A percentile compares a stretch with the other conserved stretches of the same genome.
These are phyloP conservation scores for Phytophthora pini DNA, from an alignment of 352 stramenopile genomes.

Conservation along the genomic window DNA sequence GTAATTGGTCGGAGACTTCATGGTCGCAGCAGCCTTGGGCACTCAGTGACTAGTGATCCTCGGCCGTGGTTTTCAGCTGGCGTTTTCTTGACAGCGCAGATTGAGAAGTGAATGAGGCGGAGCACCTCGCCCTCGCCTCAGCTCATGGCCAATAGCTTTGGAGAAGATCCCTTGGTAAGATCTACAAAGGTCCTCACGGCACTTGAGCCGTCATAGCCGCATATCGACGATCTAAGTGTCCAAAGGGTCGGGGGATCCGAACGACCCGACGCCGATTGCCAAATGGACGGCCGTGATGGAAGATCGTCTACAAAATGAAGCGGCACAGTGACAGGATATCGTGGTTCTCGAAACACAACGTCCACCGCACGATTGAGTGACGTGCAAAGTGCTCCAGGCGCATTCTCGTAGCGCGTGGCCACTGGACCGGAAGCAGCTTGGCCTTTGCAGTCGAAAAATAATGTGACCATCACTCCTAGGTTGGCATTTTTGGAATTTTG, in stretches of 20 bases:
- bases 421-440: no score
- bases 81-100: slow-evolving; percentile 18
- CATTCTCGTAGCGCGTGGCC: no score
- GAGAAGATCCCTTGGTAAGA: slow-evolving; percentile 6
- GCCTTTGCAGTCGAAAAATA: no score
- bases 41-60: slow-evolving; percentile 30
- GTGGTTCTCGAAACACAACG: neutral
- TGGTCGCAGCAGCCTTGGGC: slow-evolving; percentile 28
- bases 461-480: no score
- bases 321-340: slow-evolving; percentile 6
- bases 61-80: slow-evolving; percentile 8
- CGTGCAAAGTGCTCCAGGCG: neutral
- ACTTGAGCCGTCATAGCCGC: slow-evolving; percentile 11
- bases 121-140: slow-evolving; percentile 3
- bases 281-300: slow-evolving; percentile 26
- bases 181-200: neutral
- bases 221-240: slow-evolving; percentile 23
- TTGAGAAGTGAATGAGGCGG: slow-evolving; percentile 26
- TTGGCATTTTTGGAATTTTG: no score
- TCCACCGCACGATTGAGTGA: slow-evolving; percentile 13
- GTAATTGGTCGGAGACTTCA: slow-evolving; percentile 73
- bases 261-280: neutral
- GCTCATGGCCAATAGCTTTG: slow-evolving; percentile 16
- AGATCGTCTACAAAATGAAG: slow-evolving; percentile 20
- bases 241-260: slow-evolving; percentile 24